These are phyloP conservation scores for Pholiota conissans DNA, from an alignment of 768 basidiomycete genomes.

Conservation along the genomic window DNA sequence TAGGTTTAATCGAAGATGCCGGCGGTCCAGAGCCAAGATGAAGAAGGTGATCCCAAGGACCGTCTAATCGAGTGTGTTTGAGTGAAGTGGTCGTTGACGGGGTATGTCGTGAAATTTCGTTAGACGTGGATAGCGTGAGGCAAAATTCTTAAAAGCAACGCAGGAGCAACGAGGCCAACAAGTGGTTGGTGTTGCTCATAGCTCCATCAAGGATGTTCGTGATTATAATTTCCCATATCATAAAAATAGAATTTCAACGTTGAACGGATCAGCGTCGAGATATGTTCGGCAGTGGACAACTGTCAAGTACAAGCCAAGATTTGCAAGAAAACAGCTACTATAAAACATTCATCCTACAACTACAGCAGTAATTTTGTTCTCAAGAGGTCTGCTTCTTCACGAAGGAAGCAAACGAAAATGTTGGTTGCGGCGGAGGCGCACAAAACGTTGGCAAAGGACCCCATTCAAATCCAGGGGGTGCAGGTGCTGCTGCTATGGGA, in stretches of 20 bases:
- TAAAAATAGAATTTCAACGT: no score
- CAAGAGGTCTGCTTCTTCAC: no score
- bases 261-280: no score
- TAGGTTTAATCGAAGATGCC: not conserved
- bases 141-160: not conserved
- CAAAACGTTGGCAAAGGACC: conserved; percentile 56
- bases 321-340: not conserved
- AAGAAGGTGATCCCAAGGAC: not conserved
- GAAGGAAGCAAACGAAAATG: not conserved
- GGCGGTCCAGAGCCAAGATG: not conserved
- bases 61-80: not conserved
- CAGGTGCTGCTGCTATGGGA: conserved; percentile 23
- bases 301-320: no score
- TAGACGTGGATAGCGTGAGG: not conserved
- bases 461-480: conserved; percentile 52
- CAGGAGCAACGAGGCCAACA: not conserved
- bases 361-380: no score
- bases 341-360: no score
- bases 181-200: not conserved
- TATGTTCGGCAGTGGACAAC: no score
- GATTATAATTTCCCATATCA: not conserved
- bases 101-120: not conserved
- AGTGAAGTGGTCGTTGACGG: not conserved
- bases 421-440: conserved; percentile 19
- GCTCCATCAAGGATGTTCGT: not conserved